phyloP scores from a whole-genome alignment of 129 eudicot genomes.

The Flaveria robusta region DNA sequence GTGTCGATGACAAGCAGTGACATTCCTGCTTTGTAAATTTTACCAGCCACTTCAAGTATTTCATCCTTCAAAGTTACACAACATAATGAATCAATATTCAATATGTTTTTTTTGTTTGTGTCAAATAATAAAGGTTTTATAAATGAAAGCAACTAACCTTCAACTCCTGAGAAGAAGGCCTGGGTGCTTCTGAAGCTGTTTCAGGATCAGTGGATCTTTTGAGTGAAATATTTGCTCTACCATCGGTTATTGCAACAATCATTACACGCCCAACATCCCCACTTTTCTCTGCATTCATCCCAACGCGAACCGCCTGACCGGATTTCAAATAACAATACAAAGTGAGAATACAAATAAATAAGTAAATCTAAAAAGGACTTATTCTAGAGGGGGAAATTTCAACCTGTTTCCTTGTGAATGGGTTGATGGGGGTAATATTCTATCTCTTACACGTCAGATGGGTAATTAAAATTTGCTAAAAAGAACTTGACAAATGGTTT shows the following conservation, averaged over 20 bases:
- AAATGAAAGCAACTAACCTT: conserved; percentile 45
- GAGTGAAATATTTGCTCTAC: conserved; percentile 93
- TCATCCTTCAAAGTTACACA: conserved; percentile 61
- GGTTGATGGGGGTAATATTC: neutral
- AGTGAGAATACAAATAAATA: neutral
- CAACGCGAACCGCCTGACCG: conserved; percentile 89
- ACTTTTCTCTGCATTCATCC: conserved; percentile 94
- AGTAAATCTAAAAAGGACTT: neutral
- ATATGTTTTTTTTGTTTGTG: no score
- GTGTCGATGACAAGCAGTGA: conserved; percentile 95
- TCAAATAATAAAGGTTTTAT: neutral
- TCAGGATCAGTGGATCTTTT: conserved; percentile 92
- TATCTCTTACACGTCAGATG: neutral
- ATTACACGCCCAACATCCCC: conserved; percentile 98
- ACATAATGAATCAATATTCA: conserved; percentile 19
- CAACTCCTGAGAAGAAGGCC: conserved; percentile 78
- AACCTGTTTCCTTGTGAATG: neutral
- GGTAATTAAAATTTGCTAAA: neutral
- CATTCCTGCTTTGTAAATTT: conserved; percentile 95
- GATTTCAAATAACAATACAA: neutral
- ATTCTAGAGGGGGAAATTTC: neutral
- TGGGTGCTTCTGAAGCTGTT: conserved; percentile 66
- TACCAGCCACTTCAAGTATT: conserved; percentile 96
- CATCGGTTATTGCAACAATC: conserved; percentile 97
- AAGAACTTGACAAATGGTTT: neutral